A percentile compares a stretch with the other conserved stretches of the same genome.
Evolutionary conservation across 495 filamentous ascomycete genomes (phyloP).

Genomic region (Tuber umbilicatum): DNA sequence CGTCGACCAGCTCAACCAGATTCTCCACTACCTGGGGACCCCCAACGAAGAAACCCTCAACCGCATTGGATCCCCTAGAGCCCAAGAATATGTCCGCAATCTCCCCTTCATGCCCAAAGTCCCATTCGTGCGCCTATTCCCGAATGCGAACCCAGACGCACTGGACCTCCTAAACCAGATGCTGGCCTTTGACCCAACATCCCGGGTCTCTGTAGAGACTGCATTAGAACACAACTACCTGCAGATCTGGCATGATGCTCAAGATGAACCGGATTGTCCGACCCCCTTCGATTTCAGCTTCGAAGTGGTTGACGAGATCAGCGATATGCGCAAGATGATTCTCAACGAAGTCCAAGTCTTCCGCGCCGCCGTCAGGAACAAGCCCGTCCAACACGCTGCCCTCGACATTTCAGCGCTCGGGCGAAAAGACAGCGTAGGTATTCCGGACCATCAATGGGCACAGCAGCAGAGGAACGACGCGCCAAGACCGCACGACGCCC

Average conservation of each 20-base stretch:
- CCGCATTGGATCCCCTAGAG: conserved; percentile 89
- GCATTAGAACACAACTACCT: conserved; percentile 94
- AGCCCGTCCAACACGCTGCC: conserved; percentile 49
- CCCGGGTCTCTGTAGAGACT: conserved; percentile 83
- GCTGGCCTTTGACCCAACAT: conserved; percentile 92
- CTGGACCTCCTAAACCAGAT: conserved; percentile 91
- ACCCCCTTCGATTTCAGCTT: conserved; percentile 97
- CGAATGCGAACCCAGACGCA: conserved; percentile 90
- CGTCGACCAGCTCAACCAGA: conserved; percentile 98
- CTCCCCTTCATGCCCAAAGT: conserved; percentile 93
- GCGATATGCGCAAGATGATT: conserved; percentile 95
- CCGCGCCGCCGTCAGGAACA: conserved; percentile 65
- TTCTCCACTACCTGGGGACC: conserved; percentile 94
- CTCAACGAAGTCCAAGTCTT: conserved; percentile 83
- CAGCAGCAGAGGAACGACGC: conserved; percentile 69
- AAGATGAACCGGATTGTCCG: conserved; percentile 88
- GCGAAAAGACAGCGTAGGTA: conserved; percentile 56
- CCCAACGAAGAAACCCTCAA: conserved; percentile 90
- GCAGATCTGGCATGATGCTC: conserved; percentile 95
- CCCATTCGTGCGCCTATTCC: conserved; percentile 79
- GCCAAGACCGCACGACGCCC: conserved; percentile 76
- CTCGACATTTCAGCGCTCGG: conserved; percentile 45
- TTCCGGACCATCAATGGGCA: conserved; percentile 62
- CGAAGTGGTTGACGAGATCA: conserved; percentile 86
- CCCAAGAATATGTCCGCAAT: conserved; percentile 98